Evolutionary conservation across 2,329 filamentous ascomycete species (phyloP).

Genomic region (Curvularia sp.): DNA sequence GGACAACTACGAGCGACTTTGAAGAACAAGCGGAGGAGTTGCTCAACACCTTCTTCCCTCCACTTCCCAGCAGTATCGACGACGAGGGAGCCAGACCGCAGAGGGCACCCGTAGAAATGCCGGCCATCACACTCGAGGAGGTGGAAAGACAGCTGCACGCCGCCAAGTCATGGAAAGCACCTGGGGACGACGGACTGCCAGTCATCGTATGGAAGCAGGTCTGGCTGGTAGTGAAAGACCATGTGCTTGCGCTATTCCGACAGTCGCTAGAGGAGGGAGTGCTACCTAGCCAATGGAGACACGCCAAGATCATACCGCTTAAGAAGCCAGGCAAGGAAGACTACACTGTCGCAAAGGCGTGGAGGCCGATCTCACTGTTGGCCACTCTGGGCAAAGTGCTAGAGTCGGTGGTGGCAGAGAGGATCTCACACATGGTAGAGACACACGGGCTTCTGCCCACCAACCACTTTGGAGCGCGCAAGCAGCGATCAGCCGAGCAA

Average conservation of each 20-base stretch:
- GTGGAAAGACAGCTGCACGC: constrained; percentile 16
- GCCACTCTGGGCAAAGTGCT: constrained; percentile 32
- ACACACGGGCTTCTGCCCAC: constrained; percentile 41
- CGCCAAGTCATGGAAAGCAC: constrained; percentile 21
- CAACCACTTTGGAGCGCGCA: constrained; percentile 51
- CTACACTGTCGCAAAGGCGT: constrained; percentile 24
- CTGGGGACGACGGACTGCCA: constrained; percentile 16
- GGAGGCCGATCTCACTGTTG: constrained; percentile 36
- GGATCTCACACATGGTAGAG: constrained; percentile 38
- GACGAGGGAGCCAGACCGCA: constrained; percentile 15
- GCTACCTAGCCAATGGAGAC: constrained; percentile 19
- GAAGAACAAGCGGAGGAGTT: constrained; percentile 15
- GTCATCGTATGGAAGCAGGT: constrained; percentile 21
- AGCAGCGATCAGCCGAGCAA: constrained; percentile 46
- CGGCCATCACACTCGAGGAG: too few species aligned
- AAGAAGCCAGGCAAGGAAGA: constrained; percentile 19
- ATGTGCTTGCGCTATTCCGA: constrained; percentile 21
- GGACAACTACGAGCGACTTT: constrained; percentile 13
- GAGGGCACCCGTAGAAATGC: constrained; percentile 13
- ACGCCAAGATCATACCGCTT: constrained; percentile 17
- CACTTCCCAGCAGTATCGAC: constrained; percentile 12
- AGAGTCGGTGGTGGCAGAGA: constrained; percentile 32
- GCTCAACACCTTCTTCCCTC: constrained; percentile 16
- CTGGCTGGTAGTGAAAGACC: constrained; percentile 21
- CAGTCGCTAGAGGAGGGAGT: constrained; percentile 19